These are phyloP conservation scores for Mucor velutinosus DNA, from an alignment of 371 early-diverging fungal genomes.

Conservation along the genomic window DNA sequence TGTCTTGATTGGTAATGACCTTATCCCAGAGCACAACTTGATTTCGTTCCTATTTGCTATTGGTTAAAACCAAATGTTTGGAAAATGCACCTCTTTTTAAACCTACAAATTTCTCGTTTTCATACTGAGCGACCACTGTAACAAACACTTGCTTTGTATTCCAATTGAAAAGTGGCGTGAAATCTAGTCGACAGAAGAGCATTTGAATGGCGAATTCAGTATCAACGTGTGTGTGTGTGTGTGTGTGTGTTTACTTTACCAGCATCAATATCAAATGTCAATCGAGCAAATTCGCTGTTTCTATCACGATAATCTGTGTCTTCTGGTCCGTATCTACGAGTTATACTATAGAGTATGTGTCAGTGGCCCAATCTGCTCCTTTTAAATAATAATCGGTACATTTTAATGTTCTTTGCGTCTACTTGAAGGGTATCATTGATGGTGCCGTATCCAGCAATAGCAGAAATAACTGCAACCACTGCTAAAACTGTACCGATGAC, in stretches of 20 bases:
- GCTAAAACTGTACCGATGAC: slow-evolving; percentile 64
- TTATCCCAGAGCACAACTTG: slow-evolving; percentile 92
- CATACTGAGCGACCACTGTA: slow-evolving; percentile 85
- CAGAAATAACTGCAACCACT: slow-evolving; percentile 52
- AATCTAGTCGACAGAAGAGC: slow-evolving; percentile 53
- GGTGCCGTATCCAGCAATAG: slow-evolving; percentile 49
- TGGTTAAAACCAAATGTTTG: not conserved
- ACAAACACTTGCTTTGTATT: slow-evolving; percentile 96
- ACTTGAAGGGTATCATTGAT: slow-evolving; percentile 40
- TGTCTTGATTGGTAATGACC: slow-evolving; percentile 74
- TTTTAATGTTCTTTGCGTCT: slow-evolving; percentile 51
- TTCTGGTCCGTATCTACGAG: slow-evolving; percentile 65
- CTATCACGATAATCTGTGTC: slow-evolving; percentile 64
- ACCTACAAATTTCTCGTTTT: slow-evolving; percentile 62
- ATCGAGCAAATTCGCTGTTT: slow-evolving; percentile 67
- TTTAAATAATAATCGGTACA: slow-evolving; percentile 40
- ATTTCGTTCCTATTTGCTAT: slow-evolving; percentile 54
- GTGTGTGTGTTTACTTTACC: slow-evolving; percentile 38
- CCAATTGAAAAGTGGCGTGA: slow-evolving; percentile 90
- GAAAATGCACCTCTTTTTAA: not conserved
- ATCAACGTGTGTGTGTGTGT: not conserved
- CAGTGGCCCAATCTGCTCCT: not conserved
- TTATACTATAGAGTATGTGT: slow-evolving; percentile 32
- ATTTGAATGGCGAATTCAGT: too few species aligned
- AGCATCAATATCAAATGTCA: slow-evolving; percentile 77